Conservation (phyloP, 208 protist species). For the Leishmania aethiopica region DNA sequence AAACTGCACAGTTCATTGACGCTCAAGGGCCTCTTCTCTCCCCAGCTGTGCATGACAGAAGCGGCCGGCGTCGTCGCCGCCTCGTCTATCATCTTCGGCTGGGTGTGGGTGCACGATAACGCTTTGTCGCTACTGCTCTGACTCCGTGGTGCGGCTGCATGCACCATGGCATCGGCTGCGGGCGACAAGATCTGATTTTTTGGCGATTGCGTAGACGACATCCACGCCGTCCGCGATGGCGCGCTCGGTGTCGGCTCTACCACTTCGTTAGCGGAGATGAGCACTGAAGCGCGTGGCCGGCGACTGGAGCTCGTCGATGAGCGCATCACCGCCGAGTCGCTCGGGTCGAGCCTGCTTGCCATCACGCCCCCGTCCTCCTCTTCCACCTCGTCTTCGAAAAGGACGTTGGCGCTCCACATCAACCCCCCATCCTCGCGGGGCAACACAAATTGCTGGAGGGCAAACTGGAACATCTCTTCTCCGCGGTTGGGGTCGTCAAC, state of each 20-base stretch:
- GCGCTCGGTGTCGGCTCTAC: background rate
- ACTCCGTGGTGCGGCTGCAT: background rate
- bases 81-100: background rate
- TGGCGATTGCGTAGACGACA: background rate
- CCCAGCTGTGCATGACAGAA: background rate
- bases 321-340: background rate
- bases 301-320: too few species aligned
- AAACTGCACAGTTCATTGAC: background rate
- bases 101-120: background rate
- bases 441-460: slow-evolving; percentile 33
- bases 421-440: slow-evolving; percentile 13
- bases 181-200: background rate
- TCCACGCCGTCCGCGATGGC: background rate
- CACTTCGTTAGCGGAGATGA: background rate
- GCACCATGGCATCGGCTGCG: background rate
- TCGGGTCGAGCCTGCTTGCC: background rate
- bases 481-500: slow-evolving; percentile 31
- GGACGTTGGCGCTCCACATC: slow-evolving; percentile 27
- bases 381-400: slow-evolving; percentile 25
- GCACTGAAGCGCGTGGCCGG: background rate
- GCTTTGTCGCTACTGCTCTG: background rate
- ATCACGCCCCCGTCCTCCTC: slow-evolving; percentile 2
- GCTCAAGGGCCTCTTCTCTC: background rate
- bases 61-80: background rate
- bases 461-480: slow-evolving; percentile 58